A percentile compares a stretch with the other conserved stretches of the same genome.
These are phyloP conservation scores for Fusarium albosuccineum DNA, from an alignment of 2,329 filamentous ascomycete genomes.

Conservation along the genomic window DNA sequence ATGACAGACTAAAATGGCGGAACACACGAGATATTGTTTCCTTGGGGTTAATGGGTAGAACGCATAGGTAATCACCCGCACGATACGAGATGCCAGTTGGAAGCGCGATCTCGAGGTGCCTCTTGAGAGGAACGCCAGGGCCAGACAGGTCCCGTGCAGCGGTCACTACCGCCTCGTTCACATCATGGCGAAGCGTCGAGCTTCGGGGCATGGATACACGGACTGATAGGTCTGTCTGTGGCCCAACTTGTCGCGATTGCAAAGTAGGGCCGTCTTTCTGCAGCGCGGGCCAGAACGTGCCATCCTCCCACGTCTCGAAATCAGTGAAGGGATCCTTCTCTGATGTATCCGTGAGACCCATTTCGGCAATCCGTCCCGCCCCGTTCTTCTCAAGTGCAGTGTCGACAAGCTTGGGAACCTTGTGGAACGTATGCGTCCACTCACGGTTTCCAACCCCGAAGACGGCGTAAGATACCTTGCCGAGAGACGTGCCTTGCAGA, in stretches of 20 bases:
- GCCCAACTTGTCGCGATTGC: conserved; percentile 45
- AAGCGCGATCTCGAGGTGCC: conserved; percentile 72
- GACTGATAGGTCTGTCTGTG: neutral
- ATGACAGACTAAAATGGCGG: conserved; percentile 71
- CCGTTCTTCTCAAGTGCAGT: conserved; percentile 54
- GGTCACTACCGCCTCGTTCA: conserved; percentile 70
- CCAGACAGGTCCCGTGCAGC: conserved; percentile 63
- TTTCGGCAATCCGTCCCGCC: conserved; percentile 47
- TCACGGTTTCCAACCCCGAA: conserved; percentile 75
- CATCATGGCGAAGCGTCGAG: conserved; percentile 69
- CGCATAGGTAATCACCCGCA: conserved; percentile 78
- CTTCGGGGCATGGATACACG: conserved; percentile 36
- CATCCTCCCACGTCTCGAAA: conserved; percentile 73
- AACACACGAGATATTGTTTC: conserved; percentile 71
- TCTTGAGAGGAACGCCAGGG: conserved; percentile 63
- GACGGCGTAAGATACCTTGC: conserved; percentile 71
- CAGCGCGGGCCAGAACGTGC: conserved; percentile 60
- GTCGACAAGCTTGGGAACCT: conserved; percentile 71
- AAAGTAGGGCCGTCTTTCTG: conserved; percentile 59
- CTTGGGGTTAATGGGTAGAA: conserved; percentile 75
- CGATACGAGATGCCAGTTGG: conserved; percentile 72
- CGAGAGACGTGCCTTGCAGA: conserved; percentile 55
- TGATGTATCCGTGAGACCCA: conserved; percentile 69
- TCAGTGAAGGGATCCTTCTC: conserved; percentile 71
- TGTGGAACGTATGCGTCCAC: conserved; percentile 71